Conservation (phyloP, 2,329 filamentous ascomycete genomes). For the Fusarium acutatum region DNA sequence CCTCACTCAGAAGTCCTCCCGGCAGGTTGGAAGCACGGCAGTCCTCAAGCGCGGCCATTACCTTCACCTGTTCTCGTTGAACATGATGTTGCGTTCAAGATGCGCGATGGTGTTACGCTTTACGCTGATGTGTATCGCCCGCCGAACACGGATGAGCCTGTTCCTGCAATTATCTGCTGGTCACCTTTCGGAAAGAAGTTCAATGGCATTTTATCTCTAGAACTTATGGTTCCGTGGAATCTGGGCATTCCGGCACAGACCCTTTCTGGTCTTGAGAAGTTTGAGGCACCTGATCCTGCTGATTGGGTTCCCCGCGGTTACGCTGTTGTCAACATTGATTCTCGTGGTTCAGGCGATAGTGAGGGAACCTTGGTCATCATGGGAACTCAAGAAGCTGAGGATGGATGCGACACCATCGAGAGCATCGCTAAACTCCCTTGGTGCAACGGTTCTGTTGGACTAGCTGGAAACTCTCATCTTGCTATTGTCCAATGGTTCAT, state of each 20-base stretch:
- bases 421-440: not conserved
- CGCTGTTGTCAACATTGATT: constrained; percentile 5
- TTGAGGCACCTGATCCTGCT: constrained; percentile 4
- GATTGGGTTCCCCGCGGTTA: constrained; percentile 15
- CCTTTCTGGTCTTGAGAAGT: not conserved
- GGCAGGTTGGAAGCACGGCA: not conserved
- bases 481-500: constrained; percentile 16
- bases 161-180: constrained; percentile 9
- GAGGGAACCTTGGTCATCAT: constrained; percentile 8
- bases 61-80: not conserved
- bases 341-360: not conserved
- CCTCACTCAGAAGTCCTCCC: constrained; percentile 5
- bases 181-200: constrained; percentile 16
- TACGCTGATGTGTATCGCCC: constrained; percentile 11
- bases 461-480: constrained; percentile 6
- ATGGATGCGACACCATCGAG: not conserved
- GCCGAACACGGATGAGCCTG: not conserved
- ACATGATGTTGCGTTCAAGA: constrained; percentile 6
- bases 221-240: constrained; percentile 4
- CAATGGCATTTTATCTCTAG: not conserved
- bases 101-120: not conserved
- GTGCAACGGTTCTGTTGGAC: not conserved
- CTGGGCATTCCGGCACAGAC: not conserved
- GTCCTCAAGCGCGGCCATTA: not conserved
- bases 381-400: constrained; percentile 3